Evolutionary conservation across 345 rosid genomes (phyloP).

Genomic region (Arabidopsis suecica): DNA sequence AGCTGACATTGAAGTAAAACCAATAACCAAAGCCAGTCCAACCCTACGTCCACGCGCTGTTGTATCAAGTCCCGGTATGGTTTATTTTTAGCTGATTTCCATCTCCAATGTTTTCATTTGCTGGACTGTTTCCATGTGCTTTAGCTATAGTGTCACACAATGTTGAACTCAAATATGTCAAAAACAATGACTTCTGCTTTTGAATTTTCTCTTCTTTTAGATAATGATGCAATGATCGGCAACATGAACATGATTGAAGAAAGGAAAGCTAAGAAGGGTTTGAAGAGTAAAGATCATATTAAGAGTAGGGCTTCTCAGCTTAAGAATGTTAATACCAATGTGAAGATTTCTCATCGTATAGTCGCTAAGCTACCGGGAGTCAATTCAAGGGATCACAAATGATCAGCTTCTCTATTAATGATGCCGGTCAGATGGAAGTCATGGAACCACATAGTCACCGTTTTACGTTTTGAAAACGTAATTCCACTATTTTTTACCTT

Average conservation of each 20-base stretch:
- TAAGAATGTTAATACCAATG: conserved; percentile 25
- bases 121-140: too few species aligned
- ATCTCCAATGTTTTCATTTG: too few species aligned
- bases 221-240: conserved; percentile 44
- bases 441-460: background rate
- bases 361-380: conserved; percentile 4
- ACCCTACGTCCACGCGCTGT: conserved; percentile 44
- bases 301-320: conserved; percentile 23
- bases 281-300: conserved; percentile 18
- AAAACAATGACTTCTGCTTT: conserved; percentile 2
- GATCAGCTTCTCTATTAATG: conserved; percentile 3
- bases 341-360: conserved; percentile 12
- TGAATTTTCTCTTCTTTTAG: conserved; percentile 13
- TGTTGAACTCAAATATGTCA: background rate
- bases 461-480: background rate
- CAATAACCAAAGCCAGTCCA: conserved; percentile 31
- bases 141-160: background rate
- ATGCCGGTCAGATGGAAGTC: background rate
- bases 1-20: conserved; percentile 9
- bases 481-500: background rate
- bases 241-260: conserved; percentile 41
- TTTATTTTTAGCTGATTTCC: background rate
- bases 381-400: conserved; percentile 16
- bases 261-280: conserved; percentile 38
- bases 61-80: conserved; percentile 45